Conservation (phyloP, 495 filamentous ascomycete genomes). For the Penicillium canariense region DNA sequence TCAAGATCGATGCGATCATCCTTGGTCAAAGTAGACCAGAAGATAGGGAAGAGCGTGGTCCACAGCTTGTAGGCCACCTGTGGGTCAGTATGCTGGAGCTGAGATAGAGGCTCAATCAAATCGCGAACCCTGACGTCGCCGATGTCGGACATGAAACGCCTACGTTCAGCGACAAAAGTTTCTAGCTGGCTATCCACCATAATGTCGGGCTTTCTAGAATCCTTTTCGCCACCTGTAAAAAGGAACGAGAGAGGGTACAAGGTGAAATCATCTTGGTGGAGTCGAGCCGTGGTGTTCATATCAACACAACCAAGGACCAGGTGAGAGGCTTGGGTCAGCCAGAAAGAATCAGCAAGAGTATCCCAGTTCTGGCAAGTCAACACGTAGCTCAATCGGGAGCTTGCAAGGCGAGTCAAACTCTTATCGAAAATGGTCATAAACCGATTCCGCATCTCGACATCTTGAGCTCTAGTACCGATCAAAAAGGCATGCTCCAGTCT, state of each 20-base stretch:
- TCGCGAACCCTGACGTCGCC: conserved; percentile 82
- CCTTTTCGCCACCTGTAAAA: conserved; percentile 61
- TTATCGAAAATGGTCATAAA: conserved; percentile 94
- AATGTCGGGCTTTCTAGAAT: conserved; percentile 64
- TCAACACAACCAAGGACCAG: conserved; percentile 88
- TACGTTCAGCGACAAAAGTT: conserved; percentile 70
- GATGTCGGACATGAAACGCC: conserved; percentile 76
- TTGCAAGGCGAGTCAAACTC: conserved; percentile 82
- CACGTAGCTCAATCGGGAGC: conserved; percentile 81
- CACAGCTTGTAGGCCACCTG: conserved; percentile 82
- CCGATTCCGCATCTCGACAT: conserved; percentile 94
- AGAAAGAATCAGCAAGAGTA: conserved; percentile 88
- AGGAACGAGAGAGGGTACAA: conserved; percentile 67
- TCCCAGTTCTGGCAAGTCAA: conserved; percentile 97
- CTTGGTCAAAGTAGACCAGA: conserved; percentile 81
- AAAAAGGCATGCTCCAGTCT: conserved; percentile 97
- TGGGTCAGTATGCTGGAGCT: conserved; percentile 87
- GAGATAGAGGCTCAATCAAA: conserved; percentile 84
- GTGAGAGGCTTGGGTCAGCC: conserved; percentile 91
- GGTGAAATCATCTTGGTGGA: conserved; percentile 82
- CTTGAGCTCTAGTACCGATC: conserved; percentile 88
- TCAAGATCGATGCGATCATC: conserved; percentile 92
- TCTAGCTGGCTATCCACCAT: conserved; percentile 84
- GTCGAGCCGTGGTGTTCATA: conserved; percentile 68
- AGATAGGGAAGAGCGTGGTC: conserved; percentile 86